Base-by-base conservation (phyloP, 345 rosid species). In the Acer negundo region DNA sequence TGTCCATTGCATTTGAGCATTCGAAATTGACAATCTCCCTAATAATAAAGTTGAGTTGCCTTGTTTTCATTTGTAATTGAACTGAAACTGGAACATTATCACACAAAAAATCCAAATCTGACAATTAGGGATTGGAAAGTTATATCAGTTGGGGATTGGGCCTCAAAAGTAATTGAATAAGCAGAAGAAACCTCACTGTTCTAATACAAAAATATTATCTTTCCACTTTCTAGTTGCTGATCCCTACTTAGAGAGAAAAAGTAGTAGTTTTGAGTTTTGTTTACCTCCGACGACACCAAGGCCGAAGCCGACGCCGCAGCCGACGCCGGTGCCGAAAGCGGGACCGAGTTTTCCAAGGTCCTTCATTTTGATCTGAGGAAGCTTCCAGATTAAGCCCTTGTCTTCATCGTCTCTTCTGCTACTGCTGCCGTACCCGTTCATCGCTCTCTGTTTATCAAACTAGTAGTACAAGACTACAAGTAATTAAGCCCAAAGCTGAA, bases 241-340 rank as follows among this genome's bases (percentile, higher is more conserved):
- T 24, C 67, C 9, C 15, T 24, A 15, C 40, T 28, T 26, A 38
- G 31, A 28, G 3, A 17, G 62, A n/a, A 9, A 6, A 9, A 59
- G 10, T 2, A 20, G 22, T 16, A 3, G 38, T 31, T 31, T 31
- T 3, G 4, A 35, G 0, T 4, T 7, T 1, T n/a, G n/a, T n/a
- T 3, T 81, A 95, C 98, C 99, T 84, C 98, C 97, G 70, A 95
- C 62, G 20, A 95, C 89, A 46, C 99, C 98, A 49, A 86, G 67
- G 73, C 93, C 98, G 71, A 92, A 85, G 74, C 98, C 99, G 2
- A 92, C 78, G 12, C 99, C 98, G 72, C 98, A 93, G 77, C 99
- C 97, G 11, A 85, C 80, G 70, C 99, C 98, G 65, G 89, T 75
- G 31, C 97, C 98, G 64, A 93, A 91, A 73, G 92, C 97, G 1